Evolutionary conservation across 2,329 filamentous ascomycete genomes (phyloP).

Genomic region (Lomentospora prolificans): DNA sequence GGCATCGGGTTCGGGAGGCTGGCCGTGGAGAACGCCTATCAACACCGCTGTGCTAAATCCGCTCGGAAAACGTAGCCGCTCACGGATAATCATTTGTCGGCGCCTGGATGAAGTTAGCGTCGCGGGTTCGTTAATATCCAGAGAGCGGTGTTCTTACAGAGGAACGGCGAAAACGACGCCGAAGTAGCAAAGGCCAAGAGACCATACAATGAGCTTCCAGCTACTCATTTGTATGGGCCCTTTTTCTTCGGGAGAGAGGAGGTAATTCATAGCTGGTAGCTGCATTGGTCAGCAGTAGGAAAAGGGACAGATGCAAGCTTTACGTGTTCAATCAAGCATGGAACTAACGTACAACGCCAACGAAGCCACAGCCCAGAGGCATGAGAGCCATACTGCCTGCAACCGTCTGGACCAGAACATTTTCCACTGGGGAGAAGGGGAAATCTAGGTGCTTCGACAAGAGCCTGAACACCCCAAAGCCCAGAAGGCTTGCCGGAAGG

Average conservation of each 20-base stretch:
- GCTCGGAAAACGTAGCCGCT: constrained; percentile 88
- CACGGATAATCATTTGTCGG: constrained; percentile 83
- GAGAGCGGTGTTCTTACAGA: constrained; percentile 34
- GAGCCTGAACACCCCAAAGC: constrained; percentile 85
- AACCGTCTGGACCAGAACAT: constrained; percentile 92
- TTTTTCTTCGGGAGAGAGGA: constrained; percentile 67
- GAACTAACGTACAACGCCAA: constrained; percentile 58
- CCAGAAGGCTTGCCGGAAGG: constrained; percentile 90
- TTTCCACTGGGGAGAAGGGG: constrained; percentile 90
- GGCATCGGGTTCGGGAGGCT: constrained; percentile 16
- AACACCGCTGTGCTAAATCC: constrained; percentile 92
- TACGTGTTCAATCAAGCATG: neutral
- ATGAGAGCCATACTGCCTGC: constrained; percentile 93
- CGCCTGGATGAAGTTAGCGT: constrained; percentile 31
- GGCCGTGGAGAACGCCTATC: constrained; percentile 79
- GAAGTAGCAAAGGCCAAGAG: constrained; percentile 87
- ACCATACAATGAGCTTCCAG: constrained; percentile 79
- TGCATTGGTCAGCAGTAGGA: constrained; percentile 15
- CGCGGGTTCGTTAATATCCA: constrained; percentile 8
- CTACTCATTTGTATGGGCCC: constrained; percentile 65
- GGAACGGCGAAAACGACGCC: constrained; percentile 95
- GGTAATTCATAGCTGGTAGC: constrained; percentile 82
- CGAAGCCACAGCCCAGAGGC: constrained; percentile 91
- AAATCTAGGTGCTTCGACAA: constrained; percentile 61
- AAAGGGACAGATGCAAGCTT: no score